Evolutionary conservation across 1,139 yeast species (phyloP).

Genomic region (Diutina siamensis): DNA sequence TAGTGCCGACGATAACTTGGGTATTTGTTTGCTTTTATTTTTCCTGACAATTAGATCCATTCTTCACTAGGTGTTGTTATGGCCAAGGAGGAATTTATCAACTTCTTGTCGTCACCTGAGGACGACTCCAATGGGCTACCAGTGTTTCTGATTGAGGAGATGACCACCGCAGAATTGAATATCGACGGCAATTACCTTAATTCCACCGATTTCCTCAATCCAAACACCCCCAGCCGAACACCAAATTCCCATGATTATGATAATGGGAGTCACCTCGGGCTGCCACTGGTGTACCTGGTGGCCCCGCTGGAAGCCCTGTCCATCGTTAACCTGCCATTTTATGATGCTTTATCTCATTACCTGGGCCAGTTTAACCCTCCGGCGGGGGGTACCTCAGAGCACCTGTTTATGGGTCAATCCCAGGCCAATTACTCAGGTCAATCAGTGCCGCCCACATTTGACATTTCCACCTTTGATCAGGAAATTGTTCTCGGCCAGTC

Average conservation of each 20-base stretch:
- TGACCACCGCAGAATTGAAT: not conserved
- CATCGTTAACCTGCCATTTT: conserved; percentile 25
- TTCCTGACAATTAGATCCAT: too few species aligned
- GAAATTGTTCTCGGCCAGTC: conserved; percentile 34
- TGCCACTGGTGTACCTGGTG: conserved; percentile 4
- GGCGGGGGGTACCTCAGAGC: conserved; percentile 6
- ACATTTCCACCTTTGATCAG: conserved; percentile 15
- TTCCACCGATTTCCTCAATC: conserved; percentile 1
- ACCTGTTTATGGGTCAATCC: not conserved
- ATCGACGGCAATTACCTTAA: not conserved
- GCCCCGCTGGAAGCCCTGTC: conserved; percentile 14
- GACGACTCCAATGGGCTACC: conserved; percentile 2
- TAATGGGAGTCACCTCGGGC: not conserved
- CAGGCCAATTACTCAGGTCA: conserved; percentile 8
- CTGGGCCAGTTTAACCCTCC: conserved; percentile 10
- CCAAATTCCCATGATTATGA: not conserved
- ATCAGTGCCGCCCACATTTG: conserved; percentile 7
- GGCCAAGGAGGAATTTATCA: conserved; percentile 4
- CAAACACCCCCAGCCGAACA: not conserved
- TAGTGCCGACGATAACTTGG: too few species aligned
- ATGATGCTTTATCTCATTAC: conserved; percentile 28
- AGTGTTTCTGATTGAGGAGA: conserved; percentile 3
- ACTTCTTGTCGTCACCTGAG: conserved; percentile 2
- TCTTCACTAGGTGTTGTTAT: not conserved
- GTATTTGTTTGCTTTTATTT: too few species aligned